Evolutionary conservation across 106 monocot species (phyloP), one percentile per base, ranked within the genome.

Genomic region (Dendrobium catenatum): DNA sequence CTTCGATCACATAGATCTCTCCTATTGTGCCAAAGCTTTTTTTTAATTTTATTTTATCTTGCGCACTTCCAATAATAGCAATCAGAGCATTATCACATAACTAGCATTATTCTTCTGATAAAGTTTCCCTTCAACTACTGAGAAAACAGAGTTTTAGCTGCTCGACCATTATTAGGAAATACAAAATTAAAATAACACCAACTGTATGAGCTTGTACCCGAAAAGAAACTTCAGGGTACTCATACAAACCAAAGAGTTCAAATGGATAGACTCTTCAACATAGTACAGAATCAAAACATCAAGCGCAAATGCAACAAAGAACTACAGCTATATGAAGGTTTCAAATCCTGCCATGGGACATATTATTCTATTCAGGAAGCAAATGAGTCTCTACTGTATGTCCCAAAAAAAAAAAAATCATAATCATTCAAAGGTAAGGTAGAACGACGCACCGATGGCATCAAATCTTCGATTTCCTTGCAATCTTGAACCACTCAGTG

Each of bases 401-500:
- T 0, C 31, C 37, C 70, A 70, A 70, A 4, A 15, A 70, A 70
- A 70, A 70, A 3, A 15, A 70, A 70, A 70, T 0, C 70, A 70
- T 70, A 70, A 37, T 37, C 3, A 70, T 16, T 54, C 29, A 31
- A 44, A 54, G 15, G 51, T 13, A 13, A 1, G 51, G 51, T 44
- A 49, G 33, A 76, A 77, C 26, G 29, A 20, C 48, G 17, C 19
- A 41, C 19, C 10, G 6, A 59, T 9, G 27, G 26, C 76, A 76
- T 76, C 49, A 76, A 79, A 86, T 89, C 76, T 84, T 89, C 1
- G 86, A 81, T 67, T 85, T 79, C 15, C 84, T 81, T 0, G 89
- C 89, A 51, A 86, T 84, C 86, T 89, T 89, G 81, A 86, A 89
- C 89, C 89, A 89, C 58, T 89, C 89, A 6, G 89, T 89, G 78